Conservation (phyloP, 1,139 yeast genomes). For the Wickerhamomyces sp. region DNA sequence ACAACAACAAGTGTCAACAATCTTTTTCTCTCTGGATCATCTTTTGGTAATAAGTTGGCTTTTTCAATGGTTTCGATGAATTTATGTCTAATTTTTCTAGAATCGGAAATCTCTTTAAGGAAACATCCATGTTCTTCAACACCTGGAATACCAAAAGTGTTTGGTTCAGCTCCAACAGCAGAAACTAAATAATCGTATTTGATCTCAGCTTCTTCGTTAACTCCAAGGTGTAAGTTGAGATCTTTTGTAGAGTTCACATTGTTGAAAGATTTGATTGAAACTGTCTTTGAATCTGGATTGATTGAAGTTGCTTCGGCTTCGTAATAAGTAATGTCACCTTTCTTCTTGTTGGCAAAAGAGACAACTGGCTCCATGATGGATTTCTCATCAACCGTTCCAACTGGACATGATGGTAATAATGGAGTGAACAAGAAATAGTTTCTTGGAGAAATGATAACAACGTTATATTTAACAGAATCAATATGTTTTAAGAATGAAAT, state of each 20-base stretch:
- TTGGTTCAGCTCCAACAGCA: slow-evolving; percentile 91
- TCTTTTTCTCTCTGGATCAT: slow-evolving; percentile 75
- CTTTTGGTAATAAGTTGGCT: slow-evolving; percentile 70
- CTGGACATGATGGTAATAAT: slow-evolving; percentile 86
- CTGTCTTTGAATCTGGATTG: slow-evolving; percentile 60
- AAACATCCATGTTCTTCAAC: slow-evolving; percentile 82
- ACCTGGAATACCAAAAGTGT: slow-evolving; percentile 92
- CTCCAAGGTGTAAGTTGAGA: slow-evolving; percentile 25
- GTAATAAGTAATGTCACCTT: slow-evolving; percentile 77
- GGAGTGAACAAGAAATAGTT: slow-evolving; percentile 95
- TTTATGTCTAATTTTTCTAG: slow-evolving; percentile 68
- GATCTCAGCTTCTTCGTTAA: slow-evolving; percentile 29
- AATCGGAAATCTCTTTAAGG: slow-evolving; percentile 82
- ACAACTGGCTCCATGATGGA: slow-evolving; percentile 87
- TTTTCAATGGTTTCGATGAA: slow-evolving; percentile 80
- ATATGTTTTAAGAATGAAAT: slow-evolving; percentile 75
- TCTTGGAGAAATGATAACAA: slow-evolving; percentile 86
- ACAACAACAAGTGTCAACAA: slow-evolving; percentile 80
- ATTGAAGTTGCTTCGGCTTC: slow-evolving; percentile 90
- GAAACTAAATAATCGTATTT: slow-evolving; percentile 77
- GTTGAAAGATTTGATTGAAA: slow-evolving; percentile 50
- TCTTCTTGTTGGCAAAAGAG: slow-evolving; percentile 62
- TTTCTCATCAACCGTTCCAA: slow-evolving; percentile 87
- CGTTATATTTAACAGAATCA: slow-evolving; percentile 84
- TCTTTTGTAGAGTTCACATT: slow-evolving; percentile 30